Conservation (phyloP, 371 early-diverging fungal genomes). For the Dichotomocladium elegans region DNA sequence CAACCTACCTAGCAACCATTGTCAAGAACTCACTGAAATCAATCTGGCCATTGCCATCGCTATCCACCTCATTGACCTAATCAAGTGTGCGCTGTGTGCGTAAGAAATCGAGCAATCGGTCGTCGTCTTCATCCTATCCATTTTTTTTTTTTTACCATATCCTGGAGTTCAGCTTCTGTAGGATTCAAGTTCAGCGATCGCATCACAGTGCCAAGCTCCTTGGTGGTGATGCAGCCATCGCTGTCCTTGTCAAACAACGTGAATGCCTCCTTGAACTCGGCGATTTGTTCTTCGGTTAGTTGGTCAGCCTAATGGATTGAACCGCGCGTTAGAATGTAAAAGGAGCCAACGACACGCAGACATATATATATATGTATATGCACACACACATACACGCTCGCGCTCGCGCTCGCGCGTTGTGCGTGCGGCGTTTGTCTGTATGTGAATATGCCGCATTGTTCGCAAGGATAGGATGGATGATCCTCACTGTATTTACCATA, state of each 20-base stretch:
- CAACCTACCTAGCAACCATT: slow-evolving; percentile 74
- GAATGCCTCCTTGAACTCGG: slow-evolving; percentile 62
- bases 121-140: too few species aligned
- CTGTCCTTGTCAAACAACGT: slow-evolving; percentile 60
- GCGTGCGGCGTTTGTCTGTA: too few species aligned
- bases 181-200: slow-evolving; percentile 85
- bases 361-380: too few species aligned
- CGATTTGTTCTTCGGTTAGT: slow-evolving; percentile 89
- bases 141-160: slow-evolving; percentile 46
- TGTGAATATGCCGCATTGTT: too few species aligned
- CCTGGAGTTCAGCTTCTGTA: slow-evolving; percentile 78
- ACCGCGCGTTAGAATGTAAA: too few species aligned
- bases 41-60: slow-evolving; percentile 86
- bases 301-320: slow-evolving; percentile 88
- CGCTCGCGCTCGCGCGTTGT: too few species aligned
- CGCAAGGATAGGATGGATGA: too few species aligned
- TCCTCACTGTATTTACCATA: too few species aligned
- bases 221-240: slow-evolving; percentile 86
- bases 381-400: too few species aligned
- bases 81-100: too few species aligned
- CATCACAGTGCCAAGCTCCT: slow-evolving; percentile 90
- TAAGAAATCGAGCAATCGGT: background rate
- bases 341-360: too few species aligned
- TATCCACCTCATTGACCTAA: slow-evolving; percentile 84
- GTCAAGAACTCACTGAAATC: slow-evolving; percentile 91